These are phyloP conservation scores for Pisolithus marmoratus DNA, from an alignment of 768 basidiomycete genomes.

Conservation along the genomic window DNA sequence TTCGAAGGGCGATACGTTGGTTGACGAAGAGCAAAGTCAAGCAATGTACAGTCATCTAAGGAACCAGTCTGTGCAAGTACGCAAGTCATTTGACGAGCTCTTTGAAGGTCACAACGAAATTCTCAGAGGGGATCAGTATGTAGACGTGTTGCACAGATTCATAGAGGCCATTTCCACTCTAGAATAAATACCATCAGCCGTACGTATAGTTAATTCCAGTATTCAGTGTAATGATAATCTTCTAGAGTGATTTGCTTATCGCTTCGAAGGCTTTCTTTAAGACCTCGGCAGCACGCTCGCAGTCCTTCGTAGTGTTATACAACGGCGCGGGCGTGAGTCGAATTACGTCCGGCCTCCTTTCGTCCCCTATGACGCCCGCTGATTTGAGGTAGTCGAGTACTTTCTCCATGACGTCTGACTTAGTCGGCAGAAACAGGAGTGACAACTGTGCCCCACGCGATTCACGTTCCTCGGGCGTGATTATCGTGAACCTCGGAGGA, in stretches of 20 bases:
- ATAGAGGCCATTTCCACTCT: slow-evolving; percentile 17
- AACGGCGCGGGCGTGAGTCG: slow-evolving; percentile 81
- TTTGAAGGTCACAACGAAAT: slow-evolving; percentile 52
- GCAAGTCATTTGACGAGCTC: slow-evolving; percentile 36
- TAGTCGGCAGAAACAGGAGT: slow-evolving; percentile 63
- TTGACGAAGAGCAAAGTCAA: slow-evolving; percentile 59
- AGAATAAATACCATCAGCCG: background rate
- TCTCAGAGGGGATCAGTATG: slow-evolving; percentile 37
- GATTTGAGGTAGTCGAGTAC: slow-evolving; percentile 56
- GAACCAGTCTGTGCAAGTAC: slow-evolving; percentile 20
- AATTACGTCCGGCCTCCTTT: slow-evolving; percentile 88
- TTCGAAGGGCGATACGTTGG: slow-evolving; percentile 63
- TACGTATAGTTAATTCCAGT: background rate
- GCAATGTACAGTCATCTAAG: slow-evolving; percentile 51
- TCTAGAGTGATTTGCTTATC: slow-evolving; percentile 8
- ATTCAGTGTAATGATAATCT: background rate
- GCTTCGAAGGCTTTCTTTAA: slow-evolving; percentile 55
- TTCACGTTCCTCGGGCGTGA: slow-evolving; percentile 69
- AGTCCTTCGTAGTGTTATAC: slow-evolving; percentile 81
- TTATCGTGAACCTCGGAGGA: slow-evolving; percentile 75
- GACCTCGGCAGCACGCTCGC: slow-evolving; percentile 58
- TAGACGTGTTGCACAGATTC: slow-evolving; percentile 41
- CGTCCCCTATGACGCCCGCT: slow-evolving; percentile 86
- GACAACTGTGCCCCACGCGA: slow-evolving; percentile 86
- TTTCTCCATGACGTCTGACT: slow-evolving; percentile 59